Evolutionary conservation across 345 rosid genomes (phyloP).

Genomic region (Syzygium grande): DNA sequence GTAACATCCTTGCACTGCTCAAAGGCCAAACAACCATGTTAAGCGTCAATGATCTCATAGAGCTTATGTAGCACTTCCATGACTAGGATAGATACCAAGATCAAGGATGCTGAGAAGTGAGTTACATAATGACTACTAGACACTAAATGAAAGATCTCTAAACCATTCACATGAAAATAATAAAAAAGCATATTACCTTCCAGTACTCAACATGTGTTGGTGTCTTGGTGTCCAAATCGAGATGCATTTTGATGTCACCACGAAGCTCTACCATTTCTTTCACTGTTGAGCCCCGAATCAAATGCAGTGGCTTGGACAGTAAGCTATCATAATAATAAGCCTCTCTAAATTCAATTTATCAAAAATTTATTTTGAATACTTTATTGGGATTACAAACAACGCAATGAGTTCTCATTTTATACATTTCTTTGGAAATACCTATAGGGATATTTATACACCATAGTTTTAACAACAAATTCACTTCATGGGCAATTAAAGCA

Average conservation of each 20-base stretch:
- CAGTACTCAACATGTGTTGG: conserved; percentile 67
- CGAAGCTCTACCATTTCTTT: conserved; percentile 93
- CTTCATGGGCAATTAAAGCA: background rate
- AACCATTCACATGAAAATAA: background rate
- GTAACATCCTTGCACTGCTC: background rate
- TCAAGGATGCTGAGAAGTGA: background rate
- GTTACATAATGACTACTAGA: background rate
- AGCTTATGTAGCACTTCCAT: background rate
- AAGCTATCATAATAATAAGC: background rate
- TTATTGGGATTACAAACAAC: background rate
- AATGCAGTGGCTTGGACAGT: conserved; percentile 1
- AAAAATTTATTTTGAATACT: background rate
- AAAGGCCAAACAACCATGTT: background rate
- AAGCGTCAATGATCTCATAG: background rate
- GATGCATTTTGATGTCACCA: conserved; percentile 92
- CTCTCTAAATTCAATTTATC: background rate
- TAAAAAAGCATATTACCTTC: conserved; percentile 50
- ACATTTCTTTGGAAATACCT: background rate
- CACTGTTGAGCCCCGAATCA: conserved; percentile 68
- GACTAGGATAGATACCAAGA: background rate
- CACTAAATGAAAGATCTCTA: background rate
- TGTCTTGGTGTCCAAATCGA: conserved; percentile 79
- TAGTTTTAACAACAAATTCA: background rate
- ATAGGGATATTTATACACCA: background rate
- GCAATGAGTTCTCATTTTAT: background rate